Conservation (phyloP, 495 filamentous ascomycete genomes). For the Tuber borchii region DNA sequence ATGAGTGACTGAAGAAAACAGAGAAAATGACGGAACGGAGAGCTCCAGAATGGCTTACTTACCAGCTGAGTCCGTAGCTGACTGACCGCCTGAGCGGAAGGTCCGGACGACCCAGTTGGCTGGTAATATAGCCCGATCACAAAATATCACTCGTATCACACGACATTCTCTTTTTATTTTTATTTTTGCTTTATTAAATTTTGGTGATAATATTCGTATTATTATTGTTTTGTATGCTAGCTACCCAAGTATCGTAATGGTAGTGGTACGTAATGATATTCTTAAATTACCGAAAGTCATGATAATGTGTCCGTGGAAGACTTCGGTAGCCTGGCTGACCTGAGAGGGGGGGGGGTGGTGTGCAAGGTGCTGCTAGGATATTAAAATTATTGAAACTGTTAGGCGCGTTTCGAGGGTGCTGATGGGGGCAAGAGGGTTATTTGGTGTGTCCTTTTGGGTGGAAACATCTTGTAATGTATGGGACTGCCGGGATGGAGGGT, state of each 20-base stretch:
- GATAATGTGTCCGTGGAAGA: not conserved
- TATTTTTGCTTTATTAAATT: not conserved
- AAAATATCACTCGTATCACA: not conserved
- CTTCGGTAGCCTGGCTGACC: not conserved
- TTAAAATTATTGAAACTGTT: no score
- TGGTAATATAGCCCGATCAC: not conserved
- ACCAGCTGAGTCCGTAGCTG: not conserved
- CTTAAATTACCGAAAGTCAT: not conserved
- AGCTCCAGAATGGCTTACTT: not conserved
- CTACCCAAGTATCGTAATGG: not conserved
- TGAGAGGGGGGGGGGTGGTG: not conserved
- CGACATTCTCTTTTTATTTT: not conserved
- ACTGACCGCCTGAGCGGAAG: not conserved
- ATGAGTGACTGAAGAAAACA: not conserved
- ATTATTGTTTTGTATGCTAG: not conserved
- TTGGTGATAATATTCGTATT: not conserved
- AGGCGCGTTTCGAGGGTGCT: not conserved
- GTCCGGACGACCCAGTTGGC: not conserved
- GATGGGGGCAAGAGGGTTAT: not conserved
- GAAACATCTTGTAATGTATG: not conserved
- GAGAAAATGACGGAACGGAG: not conserved
- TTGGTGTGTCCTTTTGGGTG: not conserved
- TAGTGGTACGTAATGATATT: not conserved
- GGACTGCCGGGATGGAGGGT: not conserved
- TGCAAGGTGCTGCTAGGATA: not conserved